A percentile compares a stretch with the other conserved stretches of the same genome.
Conservation (phyloP, 495 filamentous ascomycete species). For the Neurospora tetrasperma region DNA sequence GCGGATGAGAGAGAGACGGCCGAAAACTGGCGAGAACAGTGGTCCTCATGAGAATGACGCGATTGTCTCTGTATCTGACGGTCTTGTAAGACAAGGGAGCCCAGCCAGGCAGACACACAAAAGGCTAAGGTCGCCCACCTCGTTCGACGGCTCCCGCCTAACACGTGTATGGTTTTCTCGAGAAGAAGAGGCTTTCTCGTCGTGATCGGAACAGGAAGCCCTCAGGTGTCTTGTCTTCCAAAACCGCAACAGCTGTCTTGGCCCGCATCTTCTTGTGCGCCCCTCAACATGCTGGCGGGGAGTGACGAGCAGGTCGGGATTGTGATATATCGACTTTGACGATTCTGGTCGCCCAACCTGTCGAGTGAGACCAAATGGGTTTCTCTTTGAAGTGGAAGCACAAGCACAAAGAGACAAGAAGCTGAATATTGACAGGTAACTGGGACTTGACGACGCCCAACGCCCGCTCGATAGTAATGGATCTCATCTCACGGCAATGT, state of each 20-base stretch:
- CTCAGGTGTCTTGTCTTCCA: slow-evolving; percentile 1
- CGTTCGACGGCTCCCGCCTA: not conserved
- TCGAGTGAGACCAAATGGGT: not conserved
- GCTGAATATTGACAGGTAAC: slow-evolving; percentile 3
- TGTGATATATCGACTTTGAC: slow-evolving; percentile 5
- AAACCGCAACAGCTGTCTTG: slow-evolving; percentile 4
- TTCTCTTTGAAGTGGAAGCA: not conserved
- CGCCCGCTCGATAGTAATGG: not conserved
- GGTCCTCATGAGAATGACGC: not conserved
- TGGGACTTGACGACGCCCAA: slow-evolving; percentile 14
- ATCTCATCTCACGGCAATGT: not conserved
- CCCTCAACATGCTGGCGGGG: slow-evolving; percentile 6
- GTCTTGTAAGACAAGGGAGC: not conserved
- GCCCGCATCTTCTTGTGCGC: slow-evolving; percentile 4
- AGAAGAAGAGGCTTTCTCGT: not conserved
- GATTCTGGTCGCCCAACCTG: not conserved
- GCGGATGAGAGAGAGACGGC: not conserved
- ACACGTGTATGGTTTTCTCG: not conserved
- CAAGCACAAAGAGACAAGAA: slow-evolving; percentile 4
- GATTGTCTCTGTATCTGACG: not conserved
- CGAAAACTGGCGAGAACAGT: not conserved
- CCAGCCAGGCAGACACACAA: not conserved
- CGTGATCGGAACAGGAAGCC: not conserved
- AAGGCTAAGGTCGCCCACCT: not conserved
- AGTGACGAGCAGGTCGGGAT: slow-evolving; percentile 4